These are phyloP conservation scores for Solanum hybrid DNA, from an alignment of 305 asterid species.

Conservation along the genomic window DNA sequence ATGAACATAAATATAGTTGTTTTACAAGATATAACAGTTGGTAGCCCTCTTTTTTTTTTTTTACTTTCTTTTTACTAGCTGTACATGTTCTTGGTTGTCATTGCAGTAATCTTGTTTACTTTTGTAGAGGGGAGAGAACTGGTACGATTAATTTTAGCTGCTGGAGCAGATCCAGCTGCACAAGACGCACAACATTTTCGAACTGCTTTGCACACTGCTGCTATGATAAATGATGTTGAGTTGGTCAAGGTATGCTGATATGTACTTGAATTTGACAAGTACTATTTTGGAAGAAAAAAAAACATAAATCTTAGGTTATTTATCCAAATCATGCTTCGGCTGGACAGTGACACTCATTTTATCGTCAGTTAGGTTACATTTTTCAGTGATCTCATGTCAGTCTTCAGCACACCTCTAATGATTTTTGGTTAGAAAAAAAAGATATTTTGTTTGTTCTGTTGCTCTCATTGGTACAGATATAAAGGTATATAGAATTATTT, in stretches of 20 bases:
- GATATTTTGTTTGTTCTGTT: neutral
- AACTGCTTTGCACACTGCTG: slow-evolving; percentile 92
- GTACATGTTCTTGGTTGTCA: neutral
- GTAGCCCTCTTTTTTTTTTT: neutral
- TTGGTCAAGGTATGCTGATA: slow-evolving; percentile 70
- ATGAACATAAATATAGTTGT: neutral
- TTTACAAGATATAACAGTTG: neutral
- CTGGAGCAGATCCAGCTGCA: slow-evolving; percentile 86
- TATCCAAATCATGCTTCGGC: neutral
- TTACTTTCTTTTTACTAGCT: neutral
- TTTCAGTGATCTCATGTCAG: neutral
- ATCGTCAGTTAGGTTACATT: neutral
- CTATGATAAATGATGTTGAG: slow-evolving; percentile 83
- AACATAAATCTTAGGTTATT: neutral
- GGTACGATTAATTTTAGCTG: slow-evolving; percentile 66
- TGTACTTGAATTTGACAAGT: neutral
- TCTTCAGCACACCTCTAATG: neutral
- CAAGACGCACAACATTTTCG: slow-evolving; percentile 79
- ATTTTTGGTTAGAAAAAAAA: neutral
- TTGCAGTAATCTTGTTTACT: neutral
- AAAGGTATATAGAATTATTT: neutral
- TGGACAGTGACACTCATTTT: neutral
- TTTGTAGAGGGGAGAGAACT: slow-evolving; percentile 84
- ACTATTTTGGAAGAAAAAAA: neutral
- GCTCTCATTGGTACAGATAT: neutral